Percentiles rank a stretch among this genome's conserved stretches.
Evolutionary conservation across 352 stramenopile genomes (phyloP).

Genomic region (Phytophthora idaei): DNA sequence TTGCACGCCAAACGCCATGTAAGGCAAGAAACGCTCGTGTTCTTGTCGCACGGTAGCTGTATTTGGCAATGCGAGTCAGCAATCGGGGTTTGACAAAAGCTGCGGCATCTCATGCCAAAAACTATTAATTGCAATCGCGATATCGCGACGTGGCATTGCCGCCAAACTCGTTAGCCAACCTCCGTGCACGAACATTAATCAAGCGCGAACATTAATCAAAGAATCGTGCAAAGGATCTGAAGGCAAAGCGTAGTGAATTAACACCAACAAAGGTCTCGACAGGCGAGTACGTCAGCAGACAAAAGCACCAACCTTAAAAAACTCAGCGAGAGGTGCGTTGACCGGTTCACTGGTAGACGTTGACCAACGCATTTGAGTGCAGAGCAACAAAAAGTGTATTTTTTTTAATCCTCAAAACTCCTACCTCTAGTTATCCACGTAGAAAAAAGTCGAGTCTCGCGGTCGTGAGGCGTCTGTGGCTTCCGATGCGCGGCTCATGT

Average conservation of each 20-base stretch:
- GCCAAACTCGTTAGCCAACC: background rate
- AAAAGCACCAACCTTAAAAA: no score
- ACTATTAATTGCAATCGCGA: constrained; percentile 3
- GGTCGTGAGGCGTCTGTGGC: constrained; percentile 46
- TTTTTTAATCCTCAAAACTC: constrained; percentile 15
- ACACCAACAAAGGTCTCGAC: background rate
- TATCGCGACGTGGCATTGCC: background rate
- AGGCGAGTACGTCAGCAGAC: background rate
- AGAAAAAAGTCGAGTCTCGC: constrained; percentile 84
- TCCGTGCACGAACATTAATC: constrained; percentile 10
- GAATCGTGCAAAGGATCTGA: background rate
- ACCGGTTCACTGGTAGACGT: constrained; percentile 3
- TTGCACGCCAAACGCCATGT: constrained; percentile 6
- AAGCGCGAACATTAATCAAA: constrained; percentile 4
- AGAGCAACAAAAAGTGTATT: constrained; percentile 1
- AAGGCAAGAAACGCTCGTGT: constrained; percentile 12
- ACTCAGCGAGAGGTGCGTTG: background rate
- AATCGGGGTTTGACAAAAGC: background rate
- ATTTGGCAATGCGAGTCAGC: constrained; percentile 11
- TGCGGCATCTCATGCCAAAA: constrained; percentile 9
- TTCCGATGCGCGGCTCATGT: constrained; percentile 44
- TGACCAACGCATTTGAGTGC: constrained; percentile 15
- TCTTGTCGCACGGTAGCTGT: constrained; percentile 14
- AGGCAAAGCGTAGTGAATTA: constrained; percentile 7
- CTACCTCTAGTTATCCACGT: constrained; percentile 49